A percentile compares a stretch with the other conserved stretches of the same genome.
phyloP scores from a whole-genome alignment of 2,329 filamentous ascomycete species.

The Arthroderma sp. region DNA sequence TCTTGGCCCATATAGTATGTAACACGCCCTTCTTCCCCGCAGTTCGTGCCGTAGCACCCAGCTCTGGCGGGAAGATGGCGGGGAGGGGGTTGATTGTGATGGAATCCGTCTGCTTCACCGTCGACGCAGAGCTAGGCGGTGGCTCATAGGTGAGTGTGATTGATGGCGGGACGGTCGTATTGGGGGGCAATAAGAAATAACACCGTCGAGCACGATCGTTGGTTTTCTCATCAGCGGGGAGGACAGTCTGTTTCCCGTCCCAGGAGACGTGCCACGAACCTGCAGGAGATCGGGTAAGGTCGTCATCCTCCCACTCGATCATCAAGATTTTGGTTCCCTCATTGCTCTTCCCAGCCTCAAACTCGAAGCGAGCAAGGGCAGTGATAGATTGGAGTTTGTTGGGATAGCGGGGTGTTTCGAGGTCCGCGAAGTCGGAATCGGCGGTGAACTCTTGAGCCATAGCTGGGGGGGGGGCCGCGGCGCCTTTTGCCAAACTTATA shows the following conservation, averaged over 20 bases:
- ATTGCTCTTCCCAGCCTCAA: slow-evolving; percentile 61
- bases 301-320: slow-evolving; percentile 73
- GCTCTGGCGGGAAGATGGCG: slow-evolving; percentile 68
- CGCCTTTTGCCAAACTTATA: too few relatives aligned
- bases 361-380: slow-evolving; percentile 75
- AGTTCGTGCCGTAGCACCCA: slow-evolving; percentile 53
- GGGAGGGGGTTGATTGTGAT: slow-evolving; percentile 66
- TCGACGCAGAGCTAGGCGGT: slow-evolving; percentile 27
- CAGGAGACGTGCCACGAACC: slow-evolving; percentile 67
- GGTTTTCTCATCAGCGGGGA: slow-evolving; percentile 50
- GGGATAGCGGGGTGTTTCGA: slow-evolving; percentile 20
- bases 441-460: slow-evolving; percentile 10
- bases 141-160: slow-evolving; percentile 50
- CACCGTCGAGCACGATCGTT: slow-evolving; percentile 47
- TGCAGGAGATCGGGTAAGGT: slow-evolving; percentile 32
- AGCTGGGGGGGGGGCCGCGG: background rate
- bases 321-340: slow-evolving; percentile 85
- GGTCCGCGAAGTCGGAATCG: slow-evolving; percentile 12
- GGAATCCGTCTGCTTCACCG: slow-evolving; percentile 29
- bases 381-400: slow-evolving; percentile 30
- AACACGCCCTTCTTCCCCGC: slow-evolving; percentile 68
- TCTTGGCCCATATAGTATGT: slow-evolving; percentile 84
- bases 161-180: slow-evolving; percentile 55
- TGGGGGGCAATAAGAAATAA: slow-evolving; percentile 69
- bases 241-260: slow-evolving; percentile 63